phyloP scores from a whole-genome alignment of 1,139 yeast genomes.

The Candida sp. region DNA sequence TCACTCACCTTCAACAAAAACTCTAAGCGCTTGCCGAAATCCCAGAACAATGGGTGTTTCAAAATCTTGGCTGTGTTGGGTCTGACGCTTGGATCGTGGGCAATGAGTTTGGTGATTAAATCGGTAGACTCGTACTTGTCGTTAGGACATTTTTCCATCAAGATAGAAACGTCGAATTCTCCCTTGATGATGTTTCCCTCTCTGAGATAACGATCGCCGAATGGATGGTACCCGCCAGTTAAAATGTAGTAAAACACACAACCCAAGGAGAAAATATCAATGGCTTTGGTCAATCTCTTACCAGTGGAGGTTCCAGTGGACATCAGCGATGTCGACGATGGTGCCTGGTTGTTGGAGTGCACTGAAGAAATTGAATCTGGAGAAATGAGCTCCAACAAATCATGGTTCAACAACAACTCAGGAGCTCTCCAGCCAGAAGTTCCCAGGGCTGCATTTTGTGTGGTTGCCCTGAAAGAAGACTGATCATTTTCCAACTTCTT shows the following conservation, averaged over 20 bases:
- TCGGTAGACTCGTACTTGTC: constrained; percentile 71
- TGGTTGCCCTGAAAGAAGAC: constrained; percentile 91
- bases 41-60: constrained; percentile 92
- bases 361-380: constrained; percentile 44
- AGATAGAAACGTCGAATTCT: constrained; percentile 54
- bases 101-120: constrained; percentile 74
- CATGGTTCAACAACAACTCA: constrained; percentile 64
- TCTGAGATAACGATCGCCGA: constrained; percentile 86
- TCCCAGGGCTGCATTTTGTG: constrained; percentile 90
- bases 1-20: constrained; percentile 89
- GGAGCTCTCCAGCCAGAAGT: constrained; percentile 99
- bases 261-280: constrained; percentile 93
- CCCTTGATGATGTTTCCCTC: constrained; percentile 89
- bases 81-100: constrained; percentile 66
- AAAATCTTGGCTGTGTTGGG: constrained; percentile 74
- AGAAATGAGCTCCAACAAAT: constrained; percentile 38
- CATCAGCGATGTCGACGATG: background rate
- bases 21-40: constrained; percentile 72
- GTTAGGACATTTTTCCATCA: constrained; percentile 42
- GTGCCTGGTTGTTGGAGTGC: constrained; percentile 20
- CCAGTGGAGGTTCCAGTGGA: constrained; percentile 21
- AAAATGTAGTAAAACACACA: constrained; percentile 91
- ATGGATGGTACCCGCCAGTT: constrained; percentile 90
- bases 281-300: constrained; percentile 83
- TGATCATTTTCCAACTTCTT: constrained; percentile 91